Evolutionary conservation across 345 rosid genomes (phyloP), one percentile per base, ranked within the genome.

Genomic region (Lepidium aucheri): DNA sequence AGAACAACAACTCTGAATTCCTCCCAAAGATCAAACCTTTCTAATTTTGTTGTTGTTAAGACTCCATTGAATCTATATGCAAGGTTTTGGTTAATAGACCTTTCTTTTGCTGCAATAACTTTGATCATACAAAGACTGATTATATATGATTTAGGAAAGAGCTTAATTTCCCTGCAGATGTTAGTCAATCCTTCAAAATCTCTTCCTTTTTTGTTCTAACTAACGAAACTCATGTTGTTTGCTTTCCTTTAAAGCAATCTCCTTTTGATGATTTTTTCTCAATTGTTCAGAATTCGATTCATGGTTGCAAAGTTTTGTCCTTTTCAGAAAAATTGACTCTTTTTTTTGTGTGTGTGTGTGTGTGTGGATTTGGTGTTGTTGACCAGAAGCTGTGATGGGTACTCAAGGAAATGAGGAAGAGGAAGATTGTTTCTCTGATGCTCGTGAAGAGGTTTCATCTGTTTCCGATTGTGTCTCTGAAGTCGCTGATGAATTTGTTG

Each of bases 381-480:
- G 45, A 53, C 59, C 77, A 80, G 87, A 81, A 32, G 49, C 9
- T 22, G 47, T 49, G 73, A 78, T 81, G 89, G 79, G 60, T 57
- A 72, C 57, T 59, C 60, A 5, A 53, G 46, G 60, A 39, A 65
- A 53, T 7, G 82, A 61, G 47, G 82, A 75, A 66, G 84, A 75
- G 18, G 85, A 78, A 5, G 85, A 78, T 9, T 64, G 52, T 20
- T 87, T 83, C 70, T 78, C 80, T 40, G 94, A 89, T 74, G 84
- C 83, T 49, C 77, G 76, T 2, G 91, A 85, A 76, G 89, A 84
- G 76, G 75, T 76, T 18, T 74, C 79, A 50, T 78, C 83, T 33
- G 76, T 70, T 49, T 86, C 85, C 20, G 88, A 82, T 70, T 65
- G 73, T 62, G 77, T 67, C 71, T 74, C 80, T 8, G 81, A 70